A percentile compares a stretch with the other conserved stretches of the same genome.
Evolutionary conservation across 1,139 yeast genomes (phyloP).

Genomic region (Kurtzmaniella quercitrusa): DNA sequence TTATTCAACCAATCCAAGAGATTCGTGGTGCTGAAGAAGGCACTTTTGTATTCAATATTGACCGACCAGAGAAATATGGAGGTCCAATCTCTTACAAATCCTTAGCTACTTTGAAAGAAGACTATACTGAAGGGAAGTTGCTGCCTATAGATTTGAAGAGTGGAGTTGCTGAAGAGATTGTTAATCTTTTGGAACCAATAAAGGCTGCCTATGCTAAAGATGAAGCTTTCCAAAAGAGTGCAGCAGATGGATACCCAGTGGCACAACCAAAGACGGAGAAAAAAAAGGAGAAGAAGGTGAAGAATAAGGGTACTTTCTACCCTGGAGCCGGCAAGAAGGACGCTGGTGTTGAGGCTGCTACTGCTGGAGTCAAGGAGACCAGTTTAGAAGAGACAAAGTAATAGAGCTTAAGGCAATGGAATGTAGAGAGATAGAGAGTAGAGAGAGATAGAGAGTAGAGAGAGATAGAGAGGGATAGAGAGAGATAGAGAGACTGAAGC

Average conservation of each 20-base stretch:
- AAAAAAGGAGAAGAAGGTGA: conserved; percentile 66
- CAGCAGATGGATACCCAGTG: conserved; percentile 79
- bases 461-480: too few relatives aligned
- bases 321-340: conserved; percentile 52
- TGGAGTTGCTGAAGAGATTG: conserved; percentile 85
- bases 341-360: conserved; percentile 11
- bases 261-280: conserved; percentile 52
- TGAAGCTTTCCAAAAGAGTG: conserved; percentile 72
- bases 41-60: conserved; percentile 61
- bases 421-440: too few relatives aligned
- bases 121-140: conserved; percentile 66
- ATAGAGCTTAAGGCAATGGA: background rate
- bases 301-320: conserved; percentile 81
- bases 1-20: conserved; percentile 81
- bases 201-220: conserved; percentile 60
- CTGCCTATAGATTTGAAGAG: conserved; percentile 92
- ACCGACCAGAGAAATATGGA: conserved; percentile 96
- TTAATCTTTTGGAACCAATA: conserved; percentile 77
- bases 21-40: conserved; percentile 54
- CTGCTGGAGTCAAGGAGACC: conserved; percentile 12
- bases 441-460: too few relatives aligned
- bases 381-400: background rate
- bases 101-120: conserved; percentile 67
- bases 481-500: too few relatives aligned
- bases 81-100: conserved; percentile 77